Evolutionary conservation across 495 filamentous ascomycete species (phyloP).

Genomic region (Emericellopsis terricola): DNA sequence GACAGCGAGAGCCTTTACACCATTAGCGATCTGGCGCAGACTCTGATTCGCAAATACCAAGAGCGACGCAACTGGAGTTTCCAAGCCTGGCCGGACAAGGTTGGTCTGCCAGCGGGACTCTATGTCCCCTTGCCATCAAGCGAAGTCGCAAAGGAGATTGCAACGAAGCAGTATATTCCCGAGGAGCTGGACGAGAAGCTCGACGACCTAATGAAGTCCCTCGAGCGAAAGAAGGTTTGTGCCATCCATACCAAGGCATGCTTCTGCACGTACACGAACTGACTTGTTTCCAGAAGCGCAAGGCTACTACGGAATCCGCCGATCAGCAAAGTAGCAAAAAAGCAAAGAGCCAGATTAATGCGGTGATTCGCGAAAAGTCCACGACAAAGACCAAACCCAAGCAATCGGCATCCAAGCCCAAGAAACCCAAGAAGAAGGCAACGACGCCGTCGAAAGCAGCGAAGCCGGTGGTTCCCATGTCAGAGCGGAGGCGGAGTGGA

Average conservation of each 20-base stretch:
- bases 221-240: slow-evolving; percentile 36
- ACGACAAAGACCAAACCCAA: slow-evolving; percentile 7
- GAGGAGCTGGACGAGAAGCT: slow-evolving; percentile 65
- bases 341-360: slow-evolving; percentile 12
- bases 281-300: slow-evolving; percentile 24
- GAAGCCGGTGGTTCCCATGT: slow-evolving; percentile 10
- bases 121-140: slow-evolving; percentile 61
- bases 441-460: slow-evolving; percentile 13
- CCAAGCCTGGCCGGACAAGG: slow-evolving; percentile 64
- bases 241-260: not conserved
- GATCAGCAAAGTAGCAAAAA: slow-evolving; percentile 15
- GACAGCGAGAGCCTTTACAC: slow-evolving; percentile 59
- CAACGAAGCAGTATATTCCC: slow-evolving; percentile 65
- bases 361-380: slow-evolving; percentile 15
- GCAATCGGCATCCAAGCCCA: slow-evolving; percentile 11
- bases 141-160: slow-evolving; percentile 62
- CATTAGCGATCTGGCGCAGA: slow-evolving; percentile 75
- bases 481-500: slow-evolving; percentile 32
- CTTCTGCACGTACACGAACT: slow-evolving; percentile 1
- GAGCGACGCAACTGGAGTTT: slow-evolving; percentile 60
- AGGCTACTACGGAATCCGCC: too few species aligned
- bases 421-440: slow-evolving; percentile 11
- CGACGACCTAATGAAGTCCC: slow-evolving; percentile 39
- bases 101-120: slow-evolving; percentile 59
- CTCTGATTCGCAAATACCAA: slow-evolving; percentile 66